A percentile compares a stretch with the other conserved stretches of the same genome.
phyloP scores from a whole-genome alignment of 2,329 filamentous ascomycete species.

The Fusarium dimerum region DNA sequence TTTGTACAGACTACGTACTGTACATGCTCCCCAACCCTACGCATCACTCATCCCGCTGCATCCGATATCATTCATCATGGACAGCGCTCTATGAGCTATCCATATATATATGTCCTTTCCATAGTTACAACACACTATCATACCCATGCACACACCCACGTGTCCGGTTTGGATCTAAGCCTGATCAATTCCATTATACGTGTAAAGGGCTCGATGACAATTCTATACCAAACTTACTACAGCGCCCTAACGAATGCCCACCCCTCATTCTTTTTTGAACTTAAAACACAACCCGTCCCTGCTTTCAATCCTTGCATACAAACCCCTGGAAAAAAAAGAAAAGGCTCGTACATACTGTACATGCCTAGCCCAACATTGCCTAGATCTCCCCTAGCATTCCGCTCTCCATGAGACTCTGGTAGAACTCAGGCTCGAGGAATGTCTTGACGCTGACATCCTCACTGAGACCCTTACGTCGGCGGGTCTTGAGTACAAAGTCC shows the following conservation, averaged over 20 bases:
- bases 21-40: too few relatives aligned
- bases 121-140: not conserved
- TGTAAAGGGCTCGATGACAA: not conserved
- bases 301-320: not conserved
- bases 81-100: not conserved
- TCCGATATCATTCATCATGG: not conserved
- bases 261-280: not conserved
- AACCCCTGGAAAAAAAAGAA: not conserved
- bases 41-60: not conserved
- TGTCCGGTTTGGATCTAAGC: not conserved
- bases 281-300: not conserved
- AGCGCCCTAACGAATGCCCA: not conserved
- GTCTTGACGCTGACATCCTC: constrained; percentile 96
- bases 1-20: too few relatives aligned
- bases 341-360: too few relatives aligned
- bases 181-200: not conserved
- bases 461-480: constrained; percentile 86
- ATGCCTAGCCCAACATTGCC: constrained; percentile 6
- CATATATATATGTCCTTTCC: not conserved
- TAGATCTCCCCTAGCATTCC: constrained; percentile 70
- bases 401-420: constrained; percentile 83
- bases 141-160: not conserved
- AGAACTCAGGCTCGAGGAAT: constrained; percentile 93
- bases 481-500: constrained; percentile 96
- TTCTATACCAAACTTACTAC: not conserved